Conservation (phyloP, 805 yeast genomes). For the Candida verbasci region DNA sequence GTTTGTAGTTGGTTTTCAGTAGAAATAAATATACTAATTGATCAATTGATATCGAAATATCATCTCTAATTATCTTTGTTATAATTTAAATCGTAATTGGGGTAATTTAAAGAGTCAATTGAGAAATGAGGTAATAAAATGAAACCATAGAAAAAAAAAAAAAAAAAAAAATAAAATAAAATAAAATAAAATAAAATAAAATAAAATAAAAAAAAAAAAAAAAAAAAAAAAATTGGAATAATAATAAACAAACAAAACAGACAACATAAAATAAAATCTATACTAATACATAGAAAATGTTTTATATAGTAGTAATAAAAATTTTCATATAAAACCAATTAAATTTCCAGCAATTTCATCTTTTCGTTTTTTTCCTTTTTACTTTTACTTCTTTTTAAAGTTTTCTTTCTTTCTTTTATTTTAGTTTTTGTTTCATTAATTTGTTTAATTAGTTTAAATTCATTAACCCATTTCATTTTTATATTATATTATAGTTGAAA, state of each 20-base stretch:
- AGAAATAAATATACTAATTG: too few species aligned
- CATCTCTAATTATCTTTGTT: too few species aligned
- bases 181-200: not conserved
- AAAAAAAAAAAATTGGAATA: constrained; percentile 1
- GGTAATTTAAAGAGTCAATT: too few species aligned
- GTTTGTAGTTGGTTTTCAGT: too few species aligned
- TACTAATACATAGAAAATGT: not conserved
- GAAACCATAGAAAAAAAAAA: not conserved
- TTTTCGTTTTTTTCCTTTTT: constrained; percentile 3
- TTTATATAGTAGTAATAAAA: too few species aligned
- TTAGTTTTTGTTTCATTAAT: constrained; percentile 1
- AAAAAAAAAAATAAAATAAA: not conserved
- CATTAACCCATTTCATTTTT: too few species aligned
- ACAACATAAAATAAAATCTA: not conserved
- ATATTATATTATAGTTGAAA: constrained; percentile 1
- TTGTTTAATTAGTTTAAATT: too few species aligned
- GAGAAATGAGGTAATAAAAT: too few species aligned
- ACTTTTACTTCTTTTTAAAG: constrained; percentile 3
- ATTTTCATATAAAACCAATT: constrained; percentile 4
- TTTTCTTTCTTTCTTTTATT: constrained; percentile 4
- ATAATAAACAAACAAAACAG: not conserved
- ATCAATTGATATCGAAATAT: too few species aligned
- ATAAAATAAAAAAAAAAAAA: constrained; percentile 2
- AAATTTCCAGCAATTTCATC: too few species aligned
- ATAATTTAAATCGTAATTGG: too few species aligned